phyloP scores from a whole-genome alignment of 352 stramenopile species.

The Phytophthora sojae region DNA sequence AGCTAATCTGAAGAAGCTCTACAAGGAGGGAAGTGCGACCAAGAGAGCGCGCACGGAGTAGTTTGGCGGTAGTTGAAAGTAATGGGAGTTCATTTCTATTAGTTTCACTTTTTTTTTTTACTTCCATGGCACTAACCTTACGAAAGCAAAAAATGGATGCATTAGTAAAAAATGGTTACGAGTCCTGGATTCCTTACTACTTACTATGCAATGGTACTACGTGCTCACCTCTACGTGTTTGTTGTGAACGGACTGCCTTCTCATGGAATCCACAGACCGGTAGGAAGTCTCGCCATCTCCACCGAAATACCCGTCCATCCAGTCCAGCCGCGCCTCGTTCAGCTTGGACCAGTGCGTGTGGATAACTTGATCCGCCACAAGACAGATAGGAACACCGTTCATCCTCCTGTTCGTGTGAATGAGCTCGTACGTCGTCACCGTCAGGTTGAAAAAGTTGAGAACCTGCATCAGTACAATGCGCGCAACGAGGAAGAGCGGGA shows the following conservation, averaged over 20 bases:
- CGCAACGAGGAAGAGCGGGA: slow-evolving; percentile 37
- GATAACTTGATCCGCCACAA: slow-evolving; percentile 40
- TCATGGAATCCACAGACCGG: slow-evolving; percentile 12
- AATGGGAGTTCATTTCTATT: neutral
- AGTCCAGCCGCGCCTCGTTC: slow-evolving; percentile 23
- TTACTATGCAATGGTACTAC: neutral
- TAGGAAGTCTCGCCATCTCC: slow-evolving; percentile 27
- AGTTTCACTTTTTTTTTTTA: neutral
- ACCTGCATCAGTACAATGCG: slow-evolving; percentile 30
- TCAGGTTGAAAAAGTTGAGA: slow-evolving; percentile 48
- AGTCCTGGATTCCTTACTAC: too few species aligned
- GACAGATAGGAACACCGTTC: slow-evolving; percentile 20
- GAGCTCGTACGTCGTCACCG: slow-evolving; percentile 40
- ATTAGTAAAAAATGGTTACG: too few species aligned
- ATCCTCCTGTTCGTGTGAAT: slow-evolving; percentile 21
- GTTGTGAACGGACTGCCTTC: slow-evolving; percentile 11
- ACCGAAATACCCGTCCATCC: slow-evolving; percentile 17
- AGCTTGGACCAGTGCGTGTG: slow-evolving; percentile 43
- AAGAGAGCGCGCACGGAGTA: slow-evolving; percentile 6
- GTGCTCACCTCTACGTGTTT: neutral
- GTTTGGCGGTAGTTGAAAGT: neutral
- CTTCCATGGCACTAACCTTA: neutral
- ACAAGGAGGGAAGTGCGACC: neutral
- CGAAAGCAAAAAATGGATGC: too few species aligned
- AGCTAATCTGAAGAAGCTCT: neutral